Evolutionary conservation across 495 filamentous ascomycete species (phyloP).

Genomic region (Lepidopterella palustris): DNA sequence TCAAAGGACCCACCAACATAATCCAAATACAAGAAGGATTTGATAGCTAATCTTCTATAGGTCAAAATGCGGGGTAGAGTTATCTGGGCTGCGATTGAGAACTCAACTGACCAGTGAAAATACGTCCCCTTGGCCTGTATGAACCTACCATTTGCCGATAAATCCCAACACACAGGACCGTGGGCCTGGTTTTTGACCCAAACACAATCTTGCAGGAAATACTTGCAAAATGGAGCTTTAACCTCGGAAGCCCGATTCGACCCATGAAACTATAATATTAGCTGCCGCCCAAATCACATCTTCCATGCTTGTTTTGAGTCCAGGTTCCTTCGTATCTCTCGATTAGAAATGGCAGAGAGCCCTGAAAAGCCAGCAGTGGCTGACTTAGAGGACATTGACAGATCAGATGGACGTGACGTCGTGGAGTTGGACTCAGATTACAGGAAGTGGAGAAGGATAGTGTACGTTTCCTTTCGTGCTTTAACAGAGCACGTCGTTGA

Average conservation of each 20-base stretch:
- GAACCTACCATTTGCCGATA: too few relatives aligned
- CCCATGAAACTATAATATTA: too few relatives aligned
- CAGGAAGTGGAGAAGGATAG: neutral
- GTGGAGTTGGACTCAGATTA: neutral
- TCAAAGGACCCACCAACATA: too few relatives aligned
- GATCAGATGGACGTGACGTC: neutral
- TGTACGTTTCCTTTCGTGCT: neutral
- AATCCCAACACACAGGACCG: too few relatives aligned
- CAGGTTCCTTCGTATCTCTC: neutral
- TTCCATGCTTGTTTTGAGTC: neutral
- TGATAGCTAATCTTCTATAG: too few relatives aligned
- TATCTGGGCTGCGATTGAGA: neutral
- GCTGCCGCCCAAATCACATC: neutral
- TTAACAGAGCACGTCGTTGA: too few relatives aligned
- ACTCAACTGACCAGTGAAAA: neutral
- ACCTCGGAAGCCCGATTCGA: too few relatives aligned
- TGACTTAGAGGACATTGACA: neutral
- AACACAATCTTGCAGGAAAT: neutral
- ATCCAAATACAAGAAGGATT: too few relatives aligned
- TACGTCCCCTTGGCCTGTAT: neutral
- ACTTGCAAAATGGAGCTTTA: neutral
- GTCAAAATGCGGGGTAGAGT: neutral
- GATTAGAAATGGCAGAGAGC: neutral
- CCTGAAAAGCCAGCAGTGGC: neutral
- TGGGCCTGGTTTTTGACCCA: too few relatives aligned